Conservation (phyloP, 805 yeast species). For the Saccharomyces paradoxus region DNA sequence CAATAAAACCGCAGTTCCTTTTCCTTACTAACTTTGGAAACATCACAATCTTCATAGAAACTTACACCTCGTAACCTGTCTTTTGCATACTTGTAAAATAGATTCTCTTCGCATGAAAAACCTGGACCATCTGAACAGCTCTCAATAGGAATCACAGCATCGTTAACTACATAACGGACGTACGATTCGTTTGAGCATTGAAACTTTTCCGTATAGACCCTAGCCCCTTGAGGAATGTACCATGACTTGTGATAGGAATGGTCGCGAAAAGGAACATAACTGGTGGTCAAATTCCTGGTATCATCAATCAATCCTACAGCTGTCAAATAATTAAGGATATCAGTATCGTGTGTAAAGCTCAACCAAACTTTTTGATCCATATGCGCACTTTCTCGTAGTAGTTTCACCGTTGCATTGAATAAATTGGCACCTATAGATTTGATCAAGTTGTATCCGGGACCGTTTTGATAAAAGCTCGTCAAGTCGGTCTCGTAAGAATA, state of each 20-base stretch:
- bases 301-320: slow-evolving; percentile 49
- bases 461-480: too few relatives aligned
- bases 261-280: slow-evolving; percentile 23
- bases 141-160: too few relatives aligned
- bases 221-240: slow-evolving; percentile 51
- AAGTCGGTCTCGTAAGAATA: too few relatives aligned
- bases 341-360: slow-evolving; percentile 71
- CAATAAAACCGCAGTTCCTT: slow-evolving; percentile 16
- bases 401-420: slow-evolving; percentile 41
- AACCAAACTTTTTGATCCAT: slow-evolving; percentile 29
- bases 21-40: too few relatives aligned
- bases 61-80: too few relatives aligned
- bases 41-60: too few relatives aligned
- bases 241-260: slow-evolving; percentile 38
- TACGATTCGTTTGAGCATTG: too few relatives aligned
- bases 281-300: slow-evolving; percentile 35
- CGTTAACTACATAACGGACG: too few relatives aligned
- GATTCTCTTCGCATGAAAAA: too few relatives aligned
- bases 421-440: slow-evolving; percentile 55
- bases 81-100: too few relatives aligned
- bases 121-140: too few relatives aligned
- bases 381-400: slow-evolving; percentile 38
- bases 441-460: slow-evolving; percentile 31
- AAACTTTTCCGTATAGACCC: slow-evolving; percentile 43
- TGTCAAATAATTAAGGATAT: slow-evolving; percentile 49